A percentile compares a stretch with the other conserved stretches of the same genome.
These are phyloP conservation scores for Bjerkandera adusta DNA, from an alignment of 1,284 basidiomycete genomes.

Conservation along the genomic window DNA sequence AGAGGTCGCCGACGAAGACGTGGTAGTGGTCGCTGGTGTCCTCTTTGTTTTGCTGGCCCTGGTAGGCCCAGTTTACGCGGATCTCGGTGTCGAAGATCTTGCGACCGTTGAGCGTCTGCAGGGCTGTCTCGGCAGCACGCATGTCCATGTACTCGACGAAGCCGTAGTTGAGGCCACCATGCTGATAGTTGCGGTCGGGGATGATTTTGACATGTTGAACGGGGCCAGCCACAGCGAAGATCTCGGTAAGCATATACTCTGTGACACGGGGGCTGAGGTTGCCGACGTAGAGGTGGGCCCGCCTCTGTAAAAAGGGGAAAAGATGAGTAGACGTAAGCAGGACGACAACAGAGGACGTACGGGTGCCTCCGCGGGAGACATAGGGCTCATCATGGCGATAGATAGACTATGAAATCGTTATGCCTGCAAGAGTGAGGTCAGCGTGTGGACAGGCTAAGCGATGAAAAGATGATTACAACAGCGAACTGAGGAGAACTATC, in stretches of 20 bases:
- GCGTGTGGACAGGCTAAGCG: conserved; percentile 15
- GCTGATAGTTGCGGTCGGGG: conserved; percentile 96
- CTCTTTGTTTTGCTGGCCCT: conserved; percentile 94
- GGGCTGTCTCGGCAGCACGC: conserved; percentile 94
- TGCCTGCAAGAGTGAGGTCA: conserved; percentile 25
- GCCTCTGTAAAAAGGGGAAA: conserved; percentile 44
- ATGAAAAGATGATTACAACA: conserved; percentile 26
- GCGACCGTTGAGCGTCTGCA: conserved; percentile 95
- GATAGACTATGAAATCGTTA: conserved; percentile 40
- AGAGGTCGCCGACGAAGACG: conserved; percentile 97
- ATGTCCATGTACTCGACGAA: conserved; percentile 98
- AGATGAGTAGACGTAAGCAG: conserved; percentile 2
- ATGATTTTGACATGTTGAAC: conserved; percentile 99
- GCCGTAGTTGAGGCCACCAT: conserved; percentile 97
- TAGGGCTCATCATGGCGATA: conserved; percentile 69
- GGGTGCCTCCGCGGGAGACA: conserved; percentile 72
- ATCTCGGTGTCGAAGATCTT: conserved; percentile 99
- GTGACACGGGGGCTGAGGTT: conserved; percentile 93
- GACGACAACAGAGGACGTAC: conserved; percentile 41
- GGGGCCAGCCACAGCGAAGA: conserved; percentile 92
- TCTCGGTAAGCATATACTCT: conserved; percentile 94
- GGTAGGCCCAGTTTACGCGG: conserved; percentile 97
- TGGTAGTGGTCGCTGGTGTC: conserved; percentile 96
- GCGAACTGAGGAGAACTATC: conserved; percentile 38
- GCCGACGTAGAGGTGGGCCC: conserved; percentile 96